Evolutionary conservation across 2,329 filamentous ascomycete species (phyloP), one percentile per base, ranked within the genome.

Genomic region (Aspergillus hiratsukae): DNA sequence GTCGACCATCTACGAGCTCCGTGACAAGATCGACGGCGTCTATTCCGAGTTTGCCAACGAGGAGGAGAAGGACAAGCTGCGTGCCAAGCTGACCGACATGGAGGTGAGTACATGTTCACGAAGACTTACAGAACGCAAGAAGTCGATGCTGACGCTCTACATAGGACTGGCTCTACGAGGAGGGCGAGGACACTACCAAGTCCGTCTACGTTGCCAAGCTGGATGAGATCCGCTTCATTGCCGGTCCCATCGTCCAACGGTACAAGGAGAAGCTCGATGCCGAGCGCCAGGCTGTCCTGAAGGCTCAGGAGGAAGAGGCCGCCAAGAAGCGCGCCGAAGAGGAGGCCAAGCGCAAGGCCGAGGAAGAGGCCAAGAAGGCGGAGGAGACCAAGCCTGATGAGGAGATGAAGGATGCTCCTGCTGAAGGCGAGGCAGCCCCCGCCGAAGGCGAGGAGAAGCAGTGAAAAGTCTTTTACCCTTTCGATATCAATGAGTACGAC

Each of bases 151-250:
- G 56, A 71, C 67, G 62, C 55, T 48, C 8, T 48, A 14, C 41
- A 2, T 62, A 97, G 93, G 92, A 99, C 72, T 99, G 94, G 94
- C 83, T 99, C 59, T 97, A 97, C 76, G 93, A 97, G 54, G 94
- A 97, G 55, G 94, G 94, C 58, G 92, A 97, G 62, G 94, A 99
- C 74, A 86, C 91, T 64, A 89, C 89, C 69, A 97, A 97, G 83
- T 91, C 89, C 54, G 84, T 94, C 69, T 99, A 99, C 78, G 80
- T 95, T 60, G 84, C 90, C 78, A 99, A 97, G 85, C 87, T 94
- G 76, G 94, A 97, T 61, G 94, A 99, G 76, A 91, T 99, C 75
- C 89, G 91, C 66, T 86, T 90, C 64, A 83, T 96, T 69, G 90
- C 91, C 49, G 94, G 92, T 17, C 93, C 94, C 57, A 90, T 99